phyloP scores from a whole-genome alignment of 805 yeast species.

The Zygosaccharomyces rouxii region DNA sequence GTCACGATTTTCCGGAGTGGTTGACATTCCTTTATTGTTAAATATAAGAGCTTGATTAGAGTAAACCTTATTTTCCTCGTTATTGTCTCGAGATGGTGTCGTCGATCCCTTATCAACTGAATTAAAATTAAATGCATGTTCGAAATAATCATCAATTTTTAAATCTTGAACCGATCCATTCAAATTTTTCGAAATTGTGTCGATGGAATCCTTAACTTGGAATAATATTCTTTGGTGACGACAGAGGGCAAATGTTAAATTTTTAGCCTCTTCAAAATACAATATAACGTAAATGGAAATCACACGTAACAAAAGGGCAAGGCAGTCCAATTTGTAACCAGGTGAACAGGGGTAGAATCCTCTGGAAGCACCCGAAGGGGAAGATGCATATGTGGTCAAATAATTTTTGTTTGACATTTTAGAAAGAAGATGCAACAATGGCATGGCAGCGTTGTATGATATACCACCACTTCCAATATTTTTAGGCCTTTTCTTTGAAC shows the following conservation, averaged over 20 bases:
- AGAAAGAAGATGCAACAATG: constrained; percentile 41
- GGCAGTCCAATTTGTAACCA: constrained; percentile 46
- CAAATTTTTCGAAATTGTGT: constrained; percentile 19
- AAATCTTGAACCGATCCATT: constrained; percentile 6
- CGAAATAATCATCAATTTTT: constrained; percentile 14
- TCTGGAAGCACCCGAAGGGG: not conserved
- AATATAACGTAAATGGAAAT: constrained; percentile 50
- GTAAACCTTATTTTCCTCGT: constrained; percentile 7
- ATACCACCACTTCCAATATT: constrained; percentile 36
- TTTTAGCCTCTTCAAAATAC: constrained; percentile 48
- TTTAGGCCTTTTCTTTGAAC: constrained; percentile 30
- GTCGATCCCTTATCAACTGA: not conserved
- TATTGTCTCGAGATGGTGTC: constrained; percentile 5
- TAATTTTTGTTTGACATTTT: constrained; percentile 29
- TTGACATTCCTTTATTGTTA: not conserved
- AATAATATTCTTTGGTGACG: constrained; percentile 35
- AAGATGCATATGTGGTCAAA: constrained; percentile 22
- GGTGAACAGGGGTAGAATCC: constrained; percentile 23
- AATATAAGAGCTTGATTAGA: constrained; percentile 1
- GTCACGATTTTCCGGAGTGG: not conserved
- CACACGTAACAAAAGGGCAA: constrained; percentile 57
- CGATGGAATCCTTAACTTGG: constrained; percentile 27
- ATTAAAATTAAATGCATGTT: constrained; percentile 2
- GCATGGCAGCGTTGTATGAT: constrained; percentile 49
- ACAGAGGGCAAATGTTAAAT: constrained; percentile 47